Conservation (phyloP, 495 filamentous ascomycete genomes). For the Talaromyces stipitatus region DNA sequence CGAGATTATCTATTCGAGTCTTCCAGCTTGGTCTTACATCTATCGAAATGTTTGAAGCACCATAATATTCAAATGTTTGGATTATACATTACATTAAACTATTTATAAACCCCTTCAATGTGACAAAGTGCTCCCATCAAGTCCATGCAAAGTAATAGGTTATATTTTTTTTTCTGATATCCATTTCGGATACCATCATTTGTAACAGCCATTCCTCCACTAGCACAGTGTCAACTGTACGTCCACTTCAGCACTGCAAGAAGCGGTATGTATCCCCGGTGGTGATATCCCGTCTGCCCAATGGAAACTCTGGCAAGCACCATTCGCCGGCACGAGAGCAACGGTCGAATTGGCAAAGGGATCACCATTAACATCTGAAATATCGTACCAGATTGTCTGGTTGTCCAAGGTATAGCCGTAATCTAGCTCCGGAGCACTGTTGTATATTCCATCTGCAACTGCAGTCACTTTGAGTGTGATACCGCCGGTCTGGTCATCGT, state of each 20-base stretch:
- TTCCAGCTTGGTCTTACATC: not conserved
- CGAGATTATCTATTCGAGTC: not conserved
- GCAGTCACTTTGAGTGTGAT: conserved; percentile 49
- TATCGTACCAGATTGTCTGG: conserved; percentile 46
- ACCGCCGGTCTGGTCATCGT: conserved; percentile 42
- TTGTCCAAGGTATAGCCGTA: conserved; percentile 48
- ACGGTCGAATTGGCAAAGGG: conserved; percentile 42
- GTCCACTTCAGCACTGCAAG: conserved; percentile 21
- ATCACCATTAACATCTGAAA: conserved; percentile 50
- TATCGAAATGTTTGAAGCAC: not conserved
- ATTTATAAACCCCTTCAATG: not conserved
- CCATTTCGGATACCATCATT: too few relatives aligned
- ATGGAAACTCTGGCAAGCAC: conserved; percentile 26
- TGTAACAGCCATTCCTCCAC: not conserved
- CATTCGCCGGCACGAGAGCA: conserved; percentile 24
- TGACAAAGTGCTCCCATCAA: not conserved
- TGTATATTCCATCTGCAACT: conserved; percentile 38
- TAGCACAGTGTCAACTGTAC: conserved; percentile 28
- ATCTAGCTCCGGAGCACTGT: conserved; percentile 39
- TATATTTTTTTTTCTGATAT: too few relatives aligned
- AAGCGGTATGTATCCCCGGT: conserved; percentile 38
- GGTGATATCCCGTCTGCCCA: conserved; percentile 45
- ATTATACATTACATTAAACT: not conserved
- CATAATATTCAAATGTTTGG: not conserved
- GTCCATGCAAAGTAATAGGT: not conserved